Evolutionary conservation across 2,329 filamentous ascomycete genomes (phyloP).

Genomic region (Bimuria novae-zelandiae): DNA sequence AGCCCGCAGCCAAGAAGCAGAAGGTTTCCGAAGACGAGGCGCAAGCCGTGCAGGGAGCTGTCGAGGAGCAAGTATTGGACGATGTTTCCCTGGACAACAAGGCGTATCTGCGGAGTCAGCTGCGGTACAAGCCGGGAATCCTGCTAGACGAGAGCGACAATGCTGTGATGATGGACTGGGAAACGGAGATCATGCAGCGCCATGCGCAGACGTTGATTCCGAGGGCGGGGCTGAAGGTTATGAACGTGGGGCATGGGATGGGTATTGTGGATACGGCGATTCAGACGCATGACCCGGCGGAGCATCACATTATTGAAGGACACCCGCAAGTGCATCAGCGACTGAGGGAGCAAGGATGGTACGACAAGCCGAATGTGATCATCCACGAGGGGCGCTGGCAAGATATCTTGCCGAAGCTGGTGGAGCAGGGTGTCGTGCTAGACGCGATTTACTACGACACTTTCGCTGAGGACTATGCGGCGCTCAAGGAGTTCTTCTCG

Average conservation of each 20-base stretch:
- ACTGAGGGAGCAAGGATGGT: conserved; percentile 69
- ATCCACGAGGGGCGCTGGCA: conserved; percentile 81
- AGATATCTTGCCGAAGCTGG: conserved; percentile 71
- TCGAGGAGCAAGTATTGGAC: conserved; percentile 34
- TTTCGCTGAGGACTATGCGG: conserved; percentile 44
- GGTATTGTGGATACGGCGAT: conserved; percentile 84
- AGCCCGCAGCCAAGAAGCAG: conserved; percentile 42
- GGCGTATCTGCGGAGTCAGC: conserved; percentile 41
- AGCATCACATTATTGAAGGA: conserved; percentile 85
- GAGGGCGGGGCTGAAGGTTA: conserved; percentile 66
- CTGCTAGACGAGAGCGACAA: conserved; percentile 77
- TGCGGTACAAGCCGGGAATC: conserved; percentile 41
- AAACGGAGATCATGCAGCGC: conserved; percentile 80
- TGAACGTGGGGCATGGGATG: conserved; percentile 92
- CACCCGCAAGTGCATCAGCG: conserved; percentile 76
- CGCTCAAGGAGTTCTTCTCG: conserved; percentile 45
- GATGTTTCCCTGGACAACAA: conserved; percentile 48
- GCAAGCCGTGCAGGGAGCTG: conserved; percentile 28
- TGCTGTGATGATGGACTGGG: conserved; percentile 94
- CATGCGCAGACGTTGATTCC: conserved; percentile 72
- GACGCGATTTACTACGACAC: conserved; percentile 65
- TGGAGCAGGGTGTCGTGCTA: conserved; percentile 71
- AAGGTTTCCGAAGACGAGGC: conserved; percentile 35
- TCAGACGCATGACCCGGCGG: conserved; percentile 66
- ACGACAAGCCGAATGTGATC: conserved; percentile 61